A percentile compares a stretch with the other conserved stretches of the same genome.
Conservation (phyloP, 768 basidiomycete species). For the Russula olivacea region DNA sequence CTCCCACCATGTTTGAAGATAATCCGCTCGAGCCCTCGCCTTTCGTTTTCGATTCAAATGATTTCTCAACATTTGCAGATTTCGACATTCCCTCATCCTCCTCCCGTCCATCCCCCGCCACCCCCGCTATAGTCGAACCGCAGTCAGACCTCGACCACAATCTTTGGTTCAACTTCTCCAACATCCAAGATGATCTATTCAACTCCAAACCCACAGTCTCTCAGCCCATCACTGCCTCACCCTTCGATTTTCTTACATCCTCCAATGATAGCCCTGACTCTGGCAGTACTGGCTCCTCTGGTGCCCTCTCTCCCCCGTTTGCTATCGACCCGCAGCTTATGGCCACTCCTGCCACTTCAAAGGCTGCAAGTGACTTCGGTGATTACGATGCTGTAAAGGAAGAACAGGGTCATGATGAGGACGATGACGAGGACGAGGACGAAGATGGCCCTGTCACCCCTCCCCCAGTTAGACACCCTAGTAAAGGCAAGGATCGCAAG, state of each 20-base stretch:
- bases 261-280: slow-evolving; percentile 31
- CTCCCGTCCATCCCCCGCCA: slow-evolving; percentile 2
- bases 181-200: slow-evolving; percentile 30
- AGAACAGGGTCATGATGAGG: slow-evolving; percentile 32
- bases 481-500: slow-evolving; percentile 52
- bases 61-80: slow-evolving; percentile 6
- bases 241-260: slow-evolving; percentile 39
- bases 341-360: slow-evolving; percentile 50
- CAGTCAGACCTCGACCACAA: slow-evolving; percentile 14
- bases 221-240: slow-evolving; percentile 28
- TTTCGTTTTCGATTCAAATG: slow-evolving; percentile 13
- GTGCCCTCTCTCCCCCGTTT: slow-evolving; percentile 32
- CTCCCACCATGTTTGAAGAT: slow-evolving; percentile 18
- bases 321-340: slow-evolving; percentile 76
- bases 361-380: slow-evolving; percentile 38
- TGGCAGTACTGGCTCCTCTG: slow-evolving; percentile 16
- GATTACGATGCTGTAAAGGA: slow-evolving; percentile 34
- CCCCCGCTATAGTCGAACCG: slow-evolving; percentile 7
- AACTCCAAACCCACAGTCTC: slow-evolving; percentile 28
- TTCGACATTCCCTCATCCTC: slow-evolving; percentile 8
- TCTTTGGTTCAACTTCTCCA: slow-evolving; percentile 27
- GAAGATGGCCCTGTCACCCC: slow-evolving; percentile 29
- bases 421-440: slow-evolving; percentile 30
- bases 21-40: slow-evolving; percentile 21
- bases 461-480: slow-evolving; percentile 31